These are phyloP conservation scores for Recurvomyces mirabilis DNA, from an alignment of 495 filamentous ascomycete genomes.

Conservation along the genomic window DNA sequence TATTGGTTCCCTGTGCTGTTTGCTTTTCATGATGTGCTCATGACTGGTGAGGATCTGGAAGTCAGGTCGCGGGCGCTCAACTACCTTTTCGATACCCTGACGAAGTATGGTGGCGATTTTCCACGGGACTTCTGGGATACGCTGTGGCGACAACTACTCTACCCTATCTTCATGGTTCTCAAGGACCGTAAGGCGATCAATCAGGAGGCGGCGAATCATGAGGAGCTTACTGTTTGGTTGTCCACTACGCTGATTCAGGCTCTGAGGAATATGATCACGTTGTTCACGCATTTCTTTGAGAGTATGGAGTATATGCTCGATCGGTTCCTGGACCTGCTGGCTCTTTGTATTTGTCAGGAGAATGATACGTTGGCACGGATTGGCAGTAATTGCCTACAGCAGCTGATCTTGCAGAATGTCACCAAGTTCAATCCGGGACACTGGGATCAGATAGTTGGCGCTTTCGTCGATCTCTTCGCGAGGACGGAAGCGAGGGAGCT, in stretches of 20 bases:
- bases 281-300: constrained; percentile 98
- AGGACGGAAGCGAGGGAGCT: constrained; percentile 88
- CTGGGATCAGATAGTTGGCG: constrained; percentile 86
- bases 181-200: constrained; percentile 52
- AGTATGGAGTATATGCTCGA: constrained; percentile 93
- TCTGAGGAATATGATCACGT: constrained; percentile 90
- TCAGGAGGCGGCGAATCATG: constrained; percentile 90
- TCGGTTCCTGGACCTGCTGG: constrained; percentile 81
- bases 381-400: constrained; percentile 93
- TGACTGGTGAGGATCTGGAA: constrained; percentile 98
- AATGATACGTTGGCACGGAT: constrained; percentile 98
- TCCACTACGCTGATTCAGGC: constrained; percentile 99
- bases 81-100: constrained; percentile 89
- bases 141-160: constrained; percentile 89
- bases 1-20: constrained; percentile 98
- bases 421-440: constrained; percentile 76
- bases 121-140: constrained; percentile 96
- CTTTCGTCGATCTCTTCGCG: constrained; percentile 91
- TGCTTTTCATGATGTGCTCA: constrained; percentile 95
- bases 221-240: constrained; percentile 96
- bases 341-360: constrained; percentile 95
- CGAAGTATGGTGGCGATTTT: constrained; percentile 82
- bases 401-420: constrained; percentile 91
- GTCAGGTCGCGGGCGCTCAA: constrained; percentile 83
- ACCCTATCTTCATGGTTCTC: constrained; percentile 95